These are phyloP conservation scores for Diaporthe ampelina DNA, from an alignment of 2,329 filamentous ascomycete species.

Conservation along the genomic window DNA sequence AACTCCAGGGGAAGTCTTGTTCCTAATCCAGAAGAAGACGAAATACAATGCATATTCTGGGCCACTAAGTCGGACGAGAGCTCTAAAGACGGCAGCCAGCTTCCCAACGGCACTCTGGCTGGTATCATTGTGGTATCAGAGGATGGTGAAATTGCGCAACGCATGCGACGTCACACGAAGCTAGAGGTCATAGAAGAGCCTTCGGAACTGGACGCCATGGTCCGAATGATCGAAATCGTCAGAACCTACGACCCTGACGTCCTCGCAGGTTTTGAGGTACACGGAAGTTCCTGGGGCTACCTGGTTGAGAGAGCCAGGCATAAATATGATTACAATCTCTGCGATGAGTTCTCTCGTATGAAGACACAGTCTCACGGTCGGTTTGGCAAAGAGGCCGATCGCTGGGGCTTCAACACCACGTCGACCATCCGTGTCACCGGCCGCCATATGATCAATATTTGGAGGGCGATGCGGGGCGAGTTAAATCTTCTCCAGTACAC, in stretches of 20 bases:
- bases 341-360: constrained; percentile 91
- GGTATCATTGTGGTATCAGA: constrained; percentile 82
- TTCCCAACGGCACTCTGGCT: constrained; percentile 65
- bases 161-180: constrained; percentile 72
- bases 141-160: constrained; percentile 69
- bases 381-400: constrained; percentile 88
- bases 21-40: constrained; percentile 92
- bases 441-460: constrained; percentile 96
- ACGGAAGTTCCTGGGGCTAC: constrained; percentile 95
- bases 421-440: constrained; percentile 94
- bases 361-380: constrained; percentile 85
- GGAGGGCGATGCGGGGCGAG: constrained; percentile 95
- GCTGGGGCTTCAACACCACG: constrained; percentile 94
- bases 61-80: constrained; percentile 83
- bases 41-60: constrained; percentile 92
- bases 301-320: constrained; percentile 88
- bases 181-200: constrained; percentile 80
- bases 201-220: constrained; percentile 87
- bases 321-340: constrained; percentile 91
- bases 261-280: constrained; percentile 93
- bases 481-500: constrained; percentile 93
- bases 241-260: constrained; percentile 90
- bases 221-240: constrained; percentile 89
- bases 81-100: constrained; percentile 61
- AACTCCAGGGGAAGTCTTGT: constrained; percentile 86